phyloP scores from a whole-genome alignment of 2,329 filamentous ascomycete genomes.

The Corniculantispora saksenae region DNA sequence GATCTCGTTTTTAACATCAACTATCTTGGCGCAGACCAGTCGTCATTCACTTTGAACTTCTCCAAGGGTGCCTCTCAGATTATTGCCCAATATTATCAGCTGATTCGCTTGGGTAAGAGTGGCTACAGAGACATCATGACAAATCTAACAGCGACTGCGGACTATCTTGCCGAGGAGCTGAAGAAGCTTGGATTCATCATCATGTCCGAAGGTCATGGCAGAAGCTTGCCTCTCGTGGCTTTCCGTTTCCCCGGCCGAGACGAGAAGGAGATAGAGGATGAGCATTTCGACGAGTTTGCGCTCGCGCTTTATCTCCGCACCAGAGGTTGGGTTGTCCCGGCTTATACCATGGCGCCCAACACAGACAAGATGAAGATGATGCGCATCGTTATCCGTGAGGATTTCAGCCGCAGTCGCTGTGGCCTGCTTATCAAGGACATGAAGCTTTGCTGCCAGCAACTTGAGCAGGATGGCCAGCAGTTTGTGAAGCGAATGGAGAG shows the following conservation, averaged over 20 bases:
- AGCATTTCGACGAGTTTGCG: slow-evolving; percentile 71
- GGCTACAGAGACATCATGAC: slow-evolving; percentile 92
- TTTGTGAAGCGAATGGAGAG: slow-evolving; percentile 69
- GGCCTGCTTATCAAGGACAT: slow-evolving; percentile 78
- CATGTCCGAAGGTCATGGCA: slow-evolving; percentile 77
- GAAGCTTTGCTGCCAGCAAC: slow-evolving; percentile 69
- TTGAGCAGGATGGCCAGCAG: slow-evolving; percentile 73
- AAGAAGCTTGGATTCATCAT: slow-evolving; percentile 79
- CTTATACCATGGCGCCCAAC: slow-evolving; percentile 95
- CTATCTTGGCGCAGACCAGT: slow-evolving; percentile 92
- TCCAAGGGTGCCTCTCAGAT: slow-evolving; percentile 92
- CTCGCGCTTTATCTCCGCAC: slow-evolving; percentile 82
- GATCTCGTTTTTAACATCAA: slow-evolving; percentile 99
- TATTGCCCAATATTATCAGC: slow-evolving; percentile 95
- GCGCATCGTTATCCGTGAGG: slow-evolving; percentile 88
- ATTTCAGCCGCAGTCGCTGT: slow-evolving; percentile 81
- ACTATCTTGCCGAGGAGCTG: slow-evolving; percentile 78
- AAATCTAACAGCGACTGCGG: slow-evolving; percentile 84
- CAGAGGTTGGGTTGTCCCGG: slow-evolving; percentile 89
- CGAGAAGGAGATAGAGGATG: slow-evolving; percentile 50
- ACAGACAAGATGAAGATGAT: slow-evolving; percentile 87
- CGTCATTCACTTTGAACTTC: slow-evolving; percentile 96
- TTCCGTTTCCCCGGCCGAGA: slow-evolving; percentile 68
- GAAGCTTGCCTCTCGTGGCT: slow-evolving; percentile 84
- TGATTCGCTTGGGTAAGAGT: slow-evolving; percentile 90